phyloP scores from a whole-genome alignment of 1,139 yeast species.

The Suhomyces kunorum region DNA sequence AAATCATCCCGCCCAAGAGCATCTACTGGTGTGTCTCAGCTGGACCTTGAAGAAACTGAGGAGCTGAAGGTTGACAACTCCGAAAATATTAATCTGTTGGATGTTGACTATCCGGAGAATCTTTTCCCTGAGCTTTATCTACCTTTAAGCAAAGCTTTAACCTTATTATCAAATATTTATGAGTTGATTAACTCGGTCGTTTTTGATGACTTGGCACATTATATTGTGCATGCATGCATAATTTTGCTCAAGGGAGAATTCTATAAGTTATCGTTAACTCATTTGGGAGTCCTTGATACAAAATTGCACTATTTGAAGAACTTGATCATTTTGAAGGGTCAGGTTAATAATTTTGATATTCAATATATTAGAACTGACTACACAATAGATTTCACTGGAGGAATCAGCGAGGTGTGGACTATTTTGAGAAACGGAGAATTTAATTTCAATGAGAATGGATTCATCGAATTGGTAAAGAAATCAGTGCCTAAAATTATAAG shows the following conservation, averaged over 20 bases:
- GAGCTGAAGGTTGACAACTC: slow-evolving; percentile 1
- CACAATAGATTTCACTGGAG: slow-evolving; percentile 74
- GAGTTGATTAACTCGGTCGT: slow-evolving; percentile 74
- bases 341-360: slow-evolving; percentile 77
- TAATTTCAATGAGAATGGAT: slow-evolving; percentile 40
- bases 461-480: slow-evolving; percentile 62
- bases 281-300: slow-evolving; percentile 54
- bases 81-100: slow-evolving; percentile 21
- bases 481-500: slow-evolving; percentile 82
- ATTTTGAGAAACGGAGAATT: slow-evolving; percentile 43
- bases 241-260: slow-evolving; percentile 54
- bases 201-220: slow-evolving; percentile 88
- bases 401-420: slow-evolving; percentile 59
- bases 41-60: background rate
- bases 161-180: slow-evolving; percentile 73
- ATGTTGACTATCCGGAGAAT: slow-evolving; percentile 40
- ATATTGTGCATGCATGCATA: slow-evolving; percentile 78
- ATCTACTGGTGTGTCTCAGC: background rate
- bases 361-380: slow-evolving; percentile 73
- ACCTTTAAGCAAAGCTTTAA: slow-evolving; percentile 71
- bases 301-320: slow-evolving; percentile 72
- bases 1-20: slow-evolving; percentile 7
- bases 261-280: slow-evolving; percentile 41
- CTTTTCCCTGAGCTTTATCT: slow-evolving; percentile 61
- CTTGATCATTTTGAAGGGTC: slow-evolving; percentile 67